Conservation (phyloP, 2,329 filamentous ascomycete genomes). For the Scytalidium lignicola region DNA sequence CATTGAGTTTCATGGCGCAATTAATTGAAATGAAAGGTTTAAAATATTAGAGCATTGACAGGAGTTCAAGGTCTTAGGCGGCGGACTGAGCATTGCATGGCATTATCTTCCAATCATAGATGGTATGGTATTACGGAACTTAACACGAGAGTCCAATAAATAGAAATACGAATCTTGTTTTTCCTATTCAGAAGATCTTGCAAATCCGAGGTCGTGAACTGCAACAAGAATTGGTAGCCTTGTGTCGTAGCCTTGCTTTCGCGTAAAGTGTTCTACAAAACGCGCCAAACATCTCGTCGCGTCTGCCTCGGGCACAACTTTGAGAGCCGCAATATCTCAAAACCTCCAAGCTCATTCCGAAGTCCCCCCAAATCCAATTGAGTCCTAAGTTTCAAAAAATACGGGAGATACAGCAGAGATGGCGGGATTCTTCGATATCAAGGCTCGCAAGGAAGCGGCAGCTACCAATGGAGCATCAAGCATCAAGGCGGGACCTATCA, state of each 20-base stretch:
- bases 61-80: neutral
- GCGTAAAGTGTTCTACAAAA: constrained; percentile 11
- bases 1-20: neutral
- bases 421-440: constrained; percentile 93
- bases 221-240: neutral
- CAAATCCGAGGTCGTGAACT: no score
- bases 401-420: constrained; percentile 41
- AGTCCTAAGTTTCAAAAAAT: neutral
- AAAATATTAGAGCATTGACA: neutral
- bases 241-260: constrained; percentile 4
- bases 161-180: neutral
- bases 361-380: neutral
- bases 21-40: neutral
- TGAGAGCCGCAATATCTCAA: neutral
- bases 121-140: neutral
- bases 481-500: constrained; percentile 60
- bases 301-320: neutral
- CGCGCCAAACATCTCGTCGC: constrained; percentile 4
- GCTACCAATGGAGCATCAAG: constrained; percentile 52
- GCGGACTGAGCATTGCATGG: neutral
- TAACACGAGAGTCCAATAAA: neutral
- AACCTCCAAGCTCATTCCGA: neutral
- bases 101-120: neutral
- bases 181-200: no score
- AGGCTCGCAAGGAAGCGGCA: constrained; percentile 80